A percentile compares a stretch with the other conserved stretches of the same genome.
phyloP scores from a whole-genome alignment of 1,284 basidiomycete species.

The Phaffia rhodozyma region DNA sequence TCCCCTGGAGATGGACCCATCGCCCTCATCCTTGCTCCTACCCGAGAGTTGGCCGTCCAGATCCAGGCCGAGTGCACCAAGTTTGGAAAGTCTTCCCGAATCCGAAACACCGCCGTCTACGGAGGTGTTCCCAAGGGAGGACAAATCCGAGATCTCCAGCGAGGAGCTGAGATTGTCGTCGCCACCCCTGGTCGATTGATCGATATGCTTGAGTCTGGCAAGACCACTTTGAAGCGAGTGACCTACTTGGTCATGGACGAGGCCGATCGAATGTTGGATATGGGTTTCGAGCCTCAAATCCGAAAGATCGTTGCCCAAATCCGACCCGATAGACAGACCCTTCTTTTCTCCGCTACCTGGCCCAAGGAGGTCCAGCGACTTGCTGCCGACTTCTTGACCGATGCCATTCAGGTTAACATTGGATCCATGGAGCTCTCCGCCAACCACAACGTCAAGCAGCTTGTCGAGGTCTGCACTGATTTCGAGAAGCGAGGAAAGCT shows the following conservation, averaged over 20 bases:
- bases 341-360: conserved; percentile 99
- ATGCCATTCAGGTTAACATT: conserved; percentile 98
- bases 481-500: conserved; percentile 95
- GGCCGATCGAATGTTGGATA: conserved; percentile 84
- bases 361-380: conserved; percentile 98
- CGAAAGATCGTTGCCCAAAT: conserved; percentile 96
- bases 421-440: conserved; percentile 97
- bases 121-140: conserved; percentile 97
- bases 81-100: conserved; percentile 92
- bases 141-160: conserved; percentile 92
- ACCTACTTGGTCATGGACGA: conserved; percentile 99
- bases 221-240: conserved; percentile 88
- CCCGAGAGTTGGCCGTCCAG: conserved; percentile 95
- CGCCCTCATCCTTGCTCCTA: conserved; percentile 90
- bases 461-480: conserved; percentile 92
- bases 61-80: conserved; percentile 98
- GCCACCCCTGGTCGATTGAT: conserved; percentile 92
- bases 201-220: conserved; percentile 91
- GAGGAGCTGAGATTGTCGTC: conserved; percentile 93
- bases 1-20: conserved; percentile 93
- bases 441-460: conserved; percentile 94
- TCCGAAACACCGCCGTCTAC: conserved; percentile 96
- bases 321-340: conserved; percentile 85
- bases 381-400: conserved; percentile 88
- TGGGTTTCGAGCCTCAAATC: conserved; percentile 99